Base-by-base conservation (phyloP, 306 rosid genomes). In the Fagus sylvatica region DNA sequence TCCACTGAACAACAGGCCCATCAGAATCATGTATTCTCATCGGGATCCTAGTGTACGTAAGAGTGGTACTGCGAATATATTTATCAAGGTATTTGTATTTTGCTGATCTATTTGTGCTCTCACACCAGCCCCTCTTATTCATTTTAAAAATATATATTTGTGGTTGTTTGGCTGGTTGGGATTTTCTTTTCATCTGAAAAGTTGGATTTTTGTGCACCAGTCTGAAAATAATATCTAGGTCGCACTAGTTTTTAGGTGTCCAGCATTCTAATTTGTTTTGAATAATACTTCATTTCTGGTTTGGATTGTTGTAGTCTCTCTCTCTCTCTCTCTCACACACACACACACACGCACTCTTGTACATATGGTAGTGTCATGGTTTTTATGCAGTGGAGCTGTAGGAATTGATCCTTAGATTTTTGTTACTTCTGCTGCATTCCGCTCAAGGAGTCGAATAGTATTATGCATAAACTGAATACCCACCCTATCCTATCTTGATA, bases 31-130 rank as follows among this genome's bases (percentile, higher is more conserved):
- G 93, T 87, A 88, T 82, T 90, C 94, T 55, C 90, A 87, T 67
- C 86, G 97, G 56, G 91, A 85, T 82, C 94, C 97, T 59, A 87
- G 90, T 72, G 71, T 77, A 76, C 80, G 95, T 73, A 90, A 88
- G 84, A 90, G 94, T 72, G 93, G 97, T 19, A 76, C 90, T 32
- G 89, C 76, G 7, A 87, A 87, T 78, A 92, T 92, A 72, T 90
- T 90, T 82, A 85, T 89, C 71, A 86, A 87, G 97, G 93, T 90
- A 57, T 39, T 2, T 6, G 4, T 16, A 28, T 56, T 46, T 32
- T 1, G 12, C 71, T 65, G 55, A 15, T 37, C 2, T 19, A 16
- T 9, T 6, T 32, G 66, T 60, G 66, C 2, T 12, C 62, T 8
- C 65, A 13, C 74, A 46, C 43, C 49, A 19, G 12, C 37, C 3